phyloP scores from a whole-genome alignment of 345 rosid species.

The Arabidopsis suecica region DNA sequence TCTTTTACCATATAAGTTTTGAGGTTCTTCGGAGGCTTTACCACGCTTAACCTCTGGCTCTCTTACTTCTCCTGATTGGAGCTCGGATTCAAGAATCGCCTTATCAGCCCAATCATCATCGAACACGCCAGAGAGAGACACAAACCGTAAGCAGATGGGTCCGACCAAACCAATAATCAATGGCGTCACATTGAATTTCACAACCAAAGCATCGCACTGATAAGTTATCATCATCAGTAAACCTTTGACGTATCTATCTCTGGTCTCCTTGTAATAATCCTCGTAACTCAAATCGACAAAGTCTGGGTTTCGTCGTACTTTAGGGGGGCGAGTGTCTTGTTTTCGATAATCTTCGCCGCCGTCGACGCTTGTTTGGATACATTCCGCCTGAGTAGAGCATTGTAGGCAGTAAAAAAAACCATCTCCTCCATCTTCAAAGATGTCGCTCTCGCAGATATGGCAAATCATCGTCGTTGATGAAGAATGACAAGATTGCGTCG shows the following conservation, averaged over 20 bases:
- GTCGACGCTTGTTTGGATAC: no score
- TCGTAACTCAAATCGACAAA: constrained; percentile 34
- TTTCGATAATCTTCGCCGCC: no score
- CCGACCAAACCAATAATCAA: constrained; percentile 63
- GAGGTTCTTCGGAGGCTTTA: constrained; percentile 47
- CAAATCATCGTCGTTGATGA: no score
- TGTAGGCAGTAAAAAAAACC: no score
- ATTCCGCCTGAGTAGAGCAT: no score
- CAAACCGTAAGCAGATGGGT: constrained; percentile 63
- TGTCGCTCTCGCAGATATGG: no score
- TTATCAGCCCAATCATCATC: constrained; percentile 69
- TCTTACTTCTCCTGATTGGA: constrained; percentile 44
- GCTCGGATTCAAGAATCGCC: constrained; percentile 60
- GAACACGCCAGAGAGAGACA: constrained; percentile 56
- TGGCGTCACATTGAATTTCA: constrained; percentile 59
- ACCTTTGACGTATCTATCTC: constrained; percentile 75
- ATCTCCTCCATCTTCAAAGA: no score
- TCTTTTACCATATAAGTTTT: constrained; percentile 59
- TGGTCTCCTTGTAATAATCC: constrained; percentile 69
- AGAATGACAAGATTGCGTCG: no score
- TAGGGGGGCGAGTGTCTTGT: no score
- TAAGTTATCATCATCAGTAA: constrained; percentile 69
- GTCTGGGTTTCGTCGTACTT: no score
- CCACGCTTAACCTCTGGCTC: constrained; percentile 36
- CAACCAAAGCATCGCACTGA: constrained; percentile 77